These are phyloP conservation scores for Hypoxylon sp. DNA, from an alignment of 2,329 filamentous ascomycete species.

Conservation along the genomic window DNA sequence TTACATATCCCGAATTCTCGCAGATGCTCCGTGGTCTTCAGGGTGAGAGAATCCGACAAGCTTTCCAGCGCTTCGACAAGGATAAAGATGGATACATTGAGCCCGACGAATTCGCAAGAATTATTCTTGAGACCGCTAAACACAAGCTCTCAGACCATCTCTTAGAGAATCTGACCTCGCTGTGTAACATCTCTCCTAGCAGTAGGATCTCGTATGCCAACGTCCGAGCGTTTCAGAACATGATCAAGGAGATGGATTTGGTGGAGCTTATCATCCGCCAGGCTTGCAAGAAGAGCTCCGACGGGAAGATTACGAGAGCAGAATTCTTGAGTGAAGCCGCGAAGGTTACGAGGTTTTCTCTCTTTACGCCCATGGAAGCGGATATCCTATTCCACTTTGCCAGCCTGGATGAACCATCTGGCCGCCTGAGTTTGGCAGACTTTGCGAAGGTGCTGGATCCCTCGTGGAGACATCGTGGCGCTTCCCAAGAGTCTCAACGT, in stretches of 20 bases:
- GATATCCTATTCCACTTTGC: constrained; percentile 99
- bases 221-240: constrained; percentile 97
- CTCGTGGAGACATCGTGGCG: constrained; percentile 82
- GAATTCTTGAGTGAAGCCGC: constrained; percentile 97
- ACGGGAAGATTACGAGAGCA: constrained; percentile 93
- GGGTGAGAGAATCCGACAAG: constrained; percentile 95
- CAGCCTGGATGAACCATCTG: constrained; percentile 89
- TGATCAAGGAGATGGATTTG: constrained; percentile 97
- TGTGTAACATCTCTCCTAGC: constrained; percentile 93
- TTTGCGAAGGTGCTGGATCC: constrained; percentile 97
- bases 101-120: constrained; percentile 95
- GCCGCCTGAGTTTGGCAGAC: constrained; percentile 83
- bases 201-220: constrained; percentile 98
- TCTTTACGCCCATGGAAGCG: constrained; percentile 98
- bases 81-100: constrained; percentile 96
- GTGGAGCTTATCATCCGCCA: constrained; percentile 93
- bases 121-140: constrained; percentile 90
- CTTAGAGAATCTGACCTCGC: constrained; percentile 87
- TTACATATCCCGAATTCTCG: constrained; percentile 96
- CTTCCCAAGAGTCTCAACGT: constrained; percentile 62
- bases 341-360: constrained; percentile 90
- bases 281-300: constrained; percentile 83
- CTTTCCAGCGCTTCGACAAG: constrained; percentile 92
- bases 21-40: constrained; percentile 98
- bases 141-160: constrained; percentile 99